Evolutionary conservation across 208 protist species (phyloP).

Genomic region (Acanthamoeba castellanii): DNA sequence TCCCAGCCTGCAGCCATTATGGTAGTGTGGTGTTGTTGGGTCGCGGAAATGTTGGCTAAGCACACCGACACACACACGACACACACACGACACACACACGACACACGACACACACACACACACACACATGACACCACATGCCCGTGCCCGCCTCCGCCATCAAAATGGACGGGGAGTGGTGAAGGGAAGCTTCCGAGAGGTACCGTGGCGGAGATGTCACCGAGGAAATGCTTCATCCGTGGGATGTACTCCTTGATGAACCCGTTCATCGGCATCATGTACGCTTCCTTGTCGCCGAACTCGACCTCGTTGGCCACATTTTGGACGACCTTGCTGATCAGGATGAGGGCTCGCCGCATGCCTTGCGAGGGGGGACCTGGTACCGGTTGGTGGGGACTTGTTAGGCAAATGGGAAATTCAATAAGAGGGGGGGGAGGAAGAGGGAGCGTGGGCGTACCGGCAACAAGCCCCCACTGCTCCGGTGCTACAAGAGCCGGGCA

Average conservation of each 20-base stretch:
- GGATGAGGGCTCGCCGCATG: slow-evolving; percentile 2
- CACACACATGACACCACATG: too few species aligned
- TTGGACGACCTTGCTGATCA: slow-evolving; percentile 52
- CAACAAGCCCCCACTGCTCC: slow-evolving; percentile 8
- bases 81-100: too few species aligned
- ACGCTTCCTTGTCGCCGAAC: slow-evolving; percentile 62
- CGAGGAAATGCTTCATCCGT: slow-evolving; percentile 18
- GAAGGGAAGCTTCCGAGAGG: not conserved
- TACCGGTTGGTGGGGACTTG: not conserved
- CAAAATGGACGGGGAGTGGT: not conserved
- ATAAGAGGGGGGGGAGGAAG: not conserved
- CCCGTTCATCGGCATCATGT: slow-evolving; percentile 61
- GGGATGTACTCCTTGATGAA: slow-evolving; percentile 42
- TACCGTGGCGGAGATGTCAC: not conserved
- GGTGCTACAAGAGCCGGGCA: slow-evolving; percentile 60
- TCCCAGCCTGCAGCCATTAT: not conserved
- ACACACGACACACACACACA: too few species aligned
- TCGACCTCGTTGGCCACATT: slow-evolving; percentile 72
- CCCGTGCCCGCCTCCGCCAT: too few species aligned
- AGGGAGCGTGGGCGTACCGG: not conserved
- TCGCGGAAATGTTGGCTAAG: not conserved
- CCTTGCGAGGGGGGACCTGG: not conserved
- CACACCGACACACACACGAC: too few species aligned
- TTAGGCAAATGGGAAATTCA: not conserved
- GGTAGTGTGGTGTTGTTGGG: not conserved